These are phyloP conservation scores for Peronospora tabacina DNA, from an alignment of 352 stramenopile species.

Conservation along the genomic window DNA sequence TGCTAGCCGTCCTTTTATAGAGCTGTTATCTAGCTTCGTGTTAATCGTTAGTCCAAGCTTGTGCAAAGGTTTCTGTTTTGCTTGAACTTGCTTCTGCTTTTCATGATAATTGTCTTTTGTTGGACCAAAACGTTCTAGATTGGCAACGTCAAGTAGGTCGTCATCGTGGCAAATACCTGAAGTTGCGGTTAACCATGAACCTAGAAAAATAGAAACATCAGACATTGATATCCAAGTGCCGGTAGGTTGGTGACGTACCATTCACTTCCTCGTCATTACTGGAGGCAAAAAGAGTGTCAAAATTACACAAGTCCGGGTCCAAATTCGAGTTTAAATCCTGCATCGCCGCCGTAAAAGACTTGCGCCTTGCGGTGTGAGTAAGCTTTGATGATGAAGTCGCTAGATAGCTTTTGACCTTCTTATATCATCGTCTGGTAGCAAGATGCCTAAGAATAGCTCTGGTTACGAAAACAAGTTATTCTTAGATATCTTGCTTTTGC, in stretches of 20 bases:
- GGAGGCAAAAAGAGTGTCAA: constrained; percentile 29
- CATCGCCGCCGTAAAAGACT: constrained; percentile 12
- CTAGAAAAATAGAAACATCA: constrained; percentile 3
- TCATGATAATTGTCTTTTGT: constrained; percentile 17
- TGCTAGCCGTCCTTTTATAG: constrained; percentile 10
- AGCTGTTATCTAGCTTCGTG: constrained; percentile 16
- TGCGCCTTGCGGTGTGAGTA: background rate
- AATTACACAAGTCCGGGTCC: constrained; percentile 31
- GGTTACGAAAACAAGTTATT: background rate
- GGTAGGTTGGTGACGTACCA: constrained; percentile 12
- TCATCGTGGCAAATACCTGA: constrained; percentile 20
- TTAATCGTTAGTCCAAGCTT: constrained; percentile 22
- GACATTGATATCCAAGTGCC: background rate
- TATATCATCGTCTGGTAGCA: background rate
- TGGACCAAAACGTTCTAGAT: constrained; percentile 28
- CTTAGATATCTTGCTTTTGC: background rate
- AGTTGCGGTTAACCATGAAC: constrained; percentile 21
- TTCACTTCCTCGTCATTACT: constrained; percentile 29
- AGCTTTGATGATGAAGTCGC: constrained; percentile 15
- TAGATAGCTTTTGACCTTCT: constrained; percentile 31
- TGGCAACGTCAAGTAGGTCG: constrained; percentile 22
- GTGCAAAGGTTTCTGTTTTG: constrained; percentile 9
- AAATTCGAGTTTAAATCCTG: constrained; percentile 32
- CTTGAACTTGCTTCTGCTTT: constrained; percentile 2
- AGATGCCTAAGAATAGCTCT: background rate